These are phyloP conservation scores for Dothideomycetes sp. DNA, from an alignment of 2,329 filamentous ascomycete genomes.

Conservation along the genomic window DNA sequence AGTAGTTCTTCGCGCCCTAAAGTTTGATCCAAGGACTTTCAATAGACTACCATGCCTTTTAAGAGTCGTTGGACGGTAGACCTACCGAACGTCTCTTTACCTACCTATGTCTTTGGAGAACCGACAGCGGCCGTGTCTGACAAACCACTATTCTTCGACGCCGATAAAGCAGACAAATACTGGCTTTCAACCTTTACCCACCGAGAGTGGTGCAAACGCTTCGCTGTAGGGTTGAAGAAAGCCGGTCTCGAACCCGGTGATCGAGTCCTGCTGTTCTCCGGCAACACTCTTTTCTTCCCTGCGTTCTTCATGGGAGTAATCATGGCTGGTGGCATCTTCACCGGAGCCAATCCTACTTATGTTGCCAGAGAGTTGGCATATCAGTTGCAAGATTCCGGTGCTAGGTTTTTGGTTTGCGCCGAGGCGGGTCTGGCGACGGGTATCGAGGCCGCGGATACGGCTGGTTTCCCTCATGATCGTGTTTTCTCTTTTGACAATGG, in stretches of 20 bases:
- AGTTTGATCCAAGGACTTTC: background rate
- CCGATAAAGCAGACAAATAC: conserved; percentile 56
- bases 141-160: conserved; percentile 49
- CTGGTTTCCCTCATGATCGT: conserved; percentile 44
- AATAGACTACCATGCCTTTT: conserved; percentile 37
- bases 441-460: conserved; percentile 53
- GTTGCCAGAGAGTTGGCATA: conserved; percentile 64
- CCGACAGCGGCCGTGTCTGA: conserved; percentile 36
- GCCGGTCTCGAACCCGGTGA: conserved; percentile 59
- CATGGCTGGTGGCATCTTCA: conserved; percentile 72
- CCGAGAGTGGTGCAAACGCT: conserved; percentile 61
- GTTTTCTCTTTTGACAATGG: conserved; percentile 60
- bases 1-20: background rate
- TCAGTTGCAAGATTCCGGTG: conserved; percentile 63
- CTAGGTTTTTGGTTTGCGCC: conserved; percentile 58
- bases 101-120: conserved; percentile 43
- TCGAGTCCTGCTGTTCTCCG: conserved; percentile 62
- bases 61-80: conserved; percentile 41
- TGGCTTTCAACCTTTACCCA: conserved; percentile 56
- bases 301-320: conserved; percentile 61
- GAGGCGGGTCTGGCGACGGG: conserved; percentile 52
- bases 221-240: conserved; percentile 57
- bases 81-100: conserved; percentile 37
- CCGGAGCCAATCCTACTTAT: conserved; percentile 63
- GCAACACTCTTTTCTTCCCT: conserved; percentile 66